Evolutionary conservation across 192 early-diverging fungal species (phyloP), one percentile per base, ranked within the genome.

Genomic region (Entomortierella beljakovae): DNA sequence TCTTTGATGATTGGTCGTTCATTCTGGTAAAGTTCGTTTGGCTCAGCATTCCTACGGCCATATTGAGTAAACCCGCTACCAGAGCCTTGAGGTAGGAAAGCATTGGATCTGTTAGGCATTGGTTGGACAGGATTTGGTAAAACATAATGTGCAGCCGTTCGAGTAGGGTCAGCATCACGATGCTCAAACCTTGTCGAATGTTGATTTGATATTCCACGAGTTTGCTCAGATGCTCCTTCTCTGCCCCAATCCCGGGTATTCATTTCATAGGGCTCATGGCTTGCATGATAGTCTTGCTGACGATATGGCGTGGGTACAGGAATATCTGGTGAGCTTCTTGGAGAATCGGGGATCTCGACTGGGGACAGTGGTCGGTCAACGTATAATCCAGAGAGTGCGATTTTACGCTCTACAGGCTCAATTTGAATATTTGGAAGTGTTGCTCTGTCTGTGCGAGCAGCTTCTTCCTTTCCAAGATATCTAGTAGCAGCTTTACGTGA

Each of bases 321-420:
- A 13, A 55, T 64, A 65, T 70, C 68, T 29, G 61, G 4, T 4
- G 75, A 79, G 29, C 61, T 57, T 2, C 50, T 25, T 18, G 67
- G 49, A 29, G 57, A 61, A 32, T 62, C 61, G 18, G 42, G 23
- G 1, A 31, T 54, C 3, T 53, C 49, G 22, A 35, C 25, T 22
- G 57, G 26, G 22, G 66, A 32, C 7, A 55, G 11, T 2, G 74
- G 74, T 3, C 52, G 15, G 8, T 65, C 68, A 0, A 53, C 75
- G 29, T 79, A 69, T 6, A 79, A 22, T 70, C 75, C 75, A 25
- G 75, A 79, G 20, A 79, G 75, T 8, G 61, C 48, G 33, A 55
- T 33, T 48, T 79, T 79, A 15, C 59, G 23, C 11, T 55, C 42
- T 29, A 79, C 56, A 1, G 67, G 75, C 15, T 70, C 75, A 3